Conservation (phyloP, 2,329 filamentous ascomycete species). For the Sporothrix variecibatus region DNA sequence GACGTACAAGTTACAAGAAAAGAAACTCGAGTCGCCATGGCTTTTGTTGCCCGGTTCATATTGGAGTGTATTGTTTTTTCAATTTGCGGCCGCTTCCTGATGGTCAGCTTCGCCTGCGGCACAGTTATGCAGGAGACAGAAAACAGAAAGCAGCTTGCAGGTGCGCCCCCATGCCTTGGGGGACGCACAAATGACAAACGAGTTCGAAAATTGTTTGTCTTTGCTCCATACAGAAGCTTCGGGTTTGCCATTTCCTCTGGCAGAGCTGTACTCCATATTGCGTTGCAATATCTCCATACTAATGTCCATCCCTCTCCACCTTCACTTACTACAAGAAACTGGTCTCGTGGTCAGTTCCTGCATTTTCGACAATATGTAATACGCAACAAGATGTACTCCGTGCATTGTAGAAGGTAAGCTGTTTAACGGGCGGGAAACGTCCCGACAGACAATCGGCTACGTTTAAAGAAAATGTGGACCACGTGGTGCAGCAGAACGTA, state of each 20-base stretch:
- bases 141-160: constrained; percentile 5
- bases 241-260: neutral
- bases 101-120: constrained; percentile 13
- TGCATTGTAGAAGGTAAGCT: no score
- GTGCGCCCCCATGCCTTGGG: neutral
- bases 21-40: neutral
- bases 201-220: neutral
- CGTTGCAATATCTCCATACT: neutral
- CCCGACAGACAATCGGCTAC: neutral
- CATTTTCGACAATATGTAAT: neutral
- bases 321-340: neutral
- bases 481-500: constrained; percentile 1
- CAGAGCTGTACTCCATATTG: neutral
- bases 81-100: neutral
- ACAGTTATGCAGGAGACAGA: constrained; percentile 12
- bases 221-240: neutral
- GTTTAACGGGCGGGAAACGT: neutral
- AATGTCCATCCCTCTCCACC: neutral
- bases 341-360: constrained; percentile 26
- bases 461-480: constrained; percentile 15
- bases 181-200: neutral
- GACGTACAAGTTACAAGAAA: neutral
- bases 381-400: neutral
- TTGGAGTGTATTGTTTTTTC: neutral
- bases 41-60: neutral